These are phyloP conservation scores for Kwoniella shivajii DNA, from an alignment of 1,284 basidiomycete species.

Conservation along the genomic window DNA sequence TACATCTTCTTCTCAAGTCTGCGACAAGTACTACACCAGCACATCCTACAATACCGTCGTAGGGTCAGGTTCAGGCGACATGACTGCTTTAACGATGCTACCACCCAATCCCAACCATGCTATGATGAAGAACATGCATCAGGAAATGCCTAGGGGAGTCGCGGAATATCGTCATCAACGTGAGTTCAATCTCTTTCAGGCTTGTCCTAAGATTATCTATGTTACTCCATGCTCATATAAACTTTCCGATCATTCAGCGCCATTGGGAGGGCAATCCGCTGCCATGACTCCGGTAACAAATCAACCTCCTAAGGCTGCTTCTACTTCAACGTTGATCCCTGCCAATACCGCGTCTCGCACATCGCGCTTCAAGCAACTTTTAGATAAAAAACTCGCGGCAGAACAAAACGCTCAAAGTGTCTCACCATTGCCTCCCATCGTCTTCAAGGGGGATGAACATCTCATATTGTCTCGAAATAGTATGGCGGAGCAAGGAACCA, in stretches of 20 bases:
- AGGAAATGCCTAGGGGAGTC: too few relatives aligned
- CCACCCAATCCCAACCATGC: too few relatives aligned
- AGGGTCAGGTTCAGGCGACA: background rate
- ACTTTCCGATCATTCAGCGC: too few relatives aligned
- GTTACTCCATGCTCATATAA: too few relatives aligned
- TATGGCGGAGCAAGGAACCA: background rate
- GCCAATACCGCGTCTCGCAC: background rate
- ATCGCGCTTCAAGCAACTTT: constrained; percentile 19
- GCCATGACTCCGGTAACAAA: too few relatives aligned
- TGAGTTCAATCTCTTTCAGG: too few relatives aligned
- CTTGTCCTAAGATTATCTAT: too few relatives aligned
- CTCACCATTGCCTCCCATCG: background rate
- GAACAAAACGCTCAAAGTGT: constrained; percentile 1
- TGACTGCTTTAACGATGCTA: background rate
- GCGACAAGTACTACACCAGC: background rate
- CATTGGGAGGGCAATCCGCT: too few relatives aligned
- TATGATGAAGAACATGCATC: too few relatives aligned
- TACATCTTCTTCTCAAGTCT: background rate
- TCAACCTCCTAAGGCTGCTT: too few relatives aligned
- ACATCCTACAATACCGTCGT: background rate
- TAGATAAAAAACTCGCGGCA: constrained; percentile 15
- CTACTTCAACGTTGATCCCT: too few relatives aligned
- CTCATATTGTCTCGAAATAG: constrained; percentile 3
- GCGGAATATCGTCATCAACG: too few relatives aligned
- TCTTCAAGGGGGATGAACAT: background rate